Percentiles rank a stretch among this genome's conserved stretches.
These are phyloP conservation scores for Morella rubra DNA, from an alignment of 306 rosid species.

Conservation along the genomic window DNA sequence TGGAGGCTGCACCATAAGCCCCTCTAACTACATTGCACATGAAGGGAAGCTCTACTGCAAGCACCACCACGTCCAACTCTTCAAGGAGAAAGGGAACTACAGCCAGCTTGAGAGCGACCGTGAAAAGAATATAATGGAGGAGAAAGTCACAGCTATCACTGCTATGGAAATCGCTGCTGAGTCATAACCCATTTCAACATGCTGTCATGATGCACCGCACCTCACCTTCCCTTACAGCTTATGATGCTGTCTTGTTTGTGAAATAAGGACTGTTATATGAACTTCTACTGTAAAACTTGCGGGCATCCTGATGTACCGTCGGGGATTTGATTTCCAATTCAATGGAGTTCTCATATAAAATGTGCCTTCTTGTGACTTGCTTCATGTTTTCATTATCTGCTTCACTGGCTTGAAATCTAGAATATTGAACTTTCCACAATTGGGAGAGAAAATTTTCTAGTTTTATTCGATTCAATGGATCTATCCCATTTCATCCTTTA, in stretches of 20 bases:
- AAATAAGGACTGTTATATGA: slow-evolving; percentile 5
- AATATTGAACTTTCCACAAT: background rate
- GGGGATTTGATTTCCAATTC: background rate
- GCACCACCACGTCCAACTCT: slow-evolving; percentile 84
- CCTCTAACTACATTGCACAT: slow-evolving; percentile 63
- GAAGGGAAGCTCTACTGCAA: slow-evolving; percentile 82
- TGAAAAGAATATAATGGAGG: slow-evolving; percentile 12
- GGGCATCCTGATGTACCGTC: background rate
- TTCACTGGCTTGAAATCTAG: background rate
- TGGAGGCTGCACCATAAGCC: slow-evolving; percentile 79
- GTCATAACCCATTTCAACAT: slow-evolving; percentile 18
- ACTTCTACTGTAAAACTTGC: background rate
- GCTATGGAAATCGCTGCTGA: slow-evolving; percentile 31
- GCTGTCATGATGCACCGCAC: background rate
- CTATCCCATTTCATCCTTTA: too few species aligned
- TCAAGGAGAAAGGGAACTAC: slow-evolving; percentile 75
- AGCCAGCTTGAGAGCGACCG: slow-evolving; percentile 62
- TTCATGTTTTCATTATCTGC: background rate
- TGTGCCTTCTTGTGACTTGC: background rate
- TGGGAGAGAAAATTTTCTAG: background rate
- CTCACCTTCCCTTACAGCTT: background rate
- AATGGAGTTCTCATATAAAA: background rate
- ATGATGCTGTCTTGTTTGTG: background rate
- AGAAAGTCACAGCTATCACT: slow-evolving; percentile 20
- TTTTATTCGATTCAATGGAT: background rate